phyloP scores from a whole-genome alignment of 78 protist genomes.

The Protostelium mycophagum region DNA sequence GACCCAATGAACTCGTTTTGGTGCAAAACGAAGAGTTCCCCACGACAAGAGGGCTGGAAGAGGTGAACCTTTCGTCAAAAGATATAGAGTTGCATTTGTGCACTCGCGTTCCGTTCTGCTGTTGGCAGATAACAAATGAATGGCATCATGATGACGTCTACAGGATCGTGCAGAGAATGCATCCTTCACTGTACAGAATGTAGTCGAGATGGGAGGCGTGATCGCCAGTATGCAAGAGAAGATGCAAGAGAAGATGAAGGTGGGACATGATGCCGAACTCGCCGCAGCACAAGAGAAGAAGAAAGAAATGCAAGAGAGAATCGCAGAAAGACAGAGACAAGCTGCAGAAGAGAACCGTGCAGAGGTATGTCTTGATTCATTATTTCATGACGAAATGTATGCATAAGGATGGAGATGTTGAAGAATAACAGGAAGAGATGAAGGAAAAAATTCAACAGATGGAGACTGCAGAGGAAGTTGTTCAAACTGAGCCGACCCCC shows the following conservation, averaged over 20 bases:
- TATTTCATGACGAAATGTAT: no score
- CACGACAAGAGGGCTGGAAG: slow-evolving; percentile 5
- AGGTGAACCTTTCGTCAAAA: not conserved
- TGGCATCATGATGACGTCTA: no score
- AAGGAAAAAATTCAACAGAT: no score
- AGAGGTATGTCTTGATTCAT: no score
- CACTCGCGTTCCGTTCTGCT: not conserved
- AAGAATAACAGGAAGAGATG: no score
- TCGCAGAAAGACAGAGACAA: not conserved
- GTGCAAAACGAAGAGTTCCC: slow-evolving; percentile 46
- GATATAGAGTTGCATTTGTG: not conserved
- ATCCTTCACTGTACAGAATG: not conserved
- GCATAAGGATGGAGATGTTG: no score
- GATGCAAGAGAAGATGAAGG: not conserved
- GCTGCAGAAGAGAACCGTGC: not conserved
- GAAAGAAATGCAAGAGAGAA: not conserved
- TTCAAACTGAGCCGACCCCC: no score
- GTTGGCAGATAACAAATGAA: not conserved
- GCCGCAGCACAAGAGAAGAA: not conserved
- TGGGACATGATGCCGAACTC: not conserved
- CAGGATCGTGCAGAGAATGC: no score
- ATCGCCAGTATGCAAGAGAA: not conserved
- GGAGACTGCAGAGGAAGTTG: no score
- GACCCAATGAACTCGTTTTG: slow-evolving; percentile 45
- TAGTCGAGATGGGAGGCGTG: not conserved